These are phyloP conservation scores for Meyerozyma guilliermondii DNA, from an alignment of 1,139 yeast genomes.

Conservation along the genomic window DNA sequence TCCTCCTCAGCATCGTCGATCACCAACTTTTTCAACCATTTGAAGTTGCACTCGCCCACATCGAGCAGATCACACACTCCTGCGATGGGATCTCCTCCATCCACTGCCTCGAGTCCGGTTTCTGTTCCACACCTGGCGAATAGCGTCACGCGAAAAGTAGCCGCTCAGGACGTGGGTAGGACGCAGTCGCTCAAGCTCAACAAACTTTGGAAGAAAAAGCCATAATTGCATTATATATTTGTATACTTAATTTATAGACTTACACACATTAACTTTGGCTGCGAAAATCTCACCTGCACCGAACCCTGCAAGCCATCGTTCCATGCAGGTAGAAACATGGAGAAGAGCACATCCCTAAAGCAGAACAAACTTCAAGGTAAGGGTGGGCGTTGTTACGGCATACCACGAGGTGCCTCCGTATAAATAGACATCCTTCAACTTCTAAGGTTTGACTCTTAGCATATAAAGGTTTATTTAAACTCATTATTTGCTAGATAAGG, in stretches of 20 bases:
- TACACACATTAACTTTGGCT: not conserved
- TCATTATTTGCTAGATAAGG: too few species aligned
- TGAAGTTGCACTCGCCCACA: constrained; percentile 12
- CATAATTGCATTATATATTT: not conserved
- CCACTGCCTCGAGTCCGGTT: constrained; percentile 1
- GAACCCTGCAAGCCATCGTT: too few species aligned
- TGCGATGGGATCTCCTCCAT: not conserved
- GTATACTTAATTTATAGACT: constrained; percentile 1
- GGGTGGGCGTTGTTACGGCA: too few species aligned
- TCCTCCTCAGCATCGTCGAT: constrained; percentile 19
- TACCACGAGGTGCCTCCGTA: too few species aligned
- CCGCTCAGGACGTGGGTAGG: not conserved
- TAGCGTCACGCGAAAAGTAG: not conserved
- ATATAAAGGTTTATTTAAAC: too few species aligned
- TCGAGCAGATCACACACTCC: not conserved
- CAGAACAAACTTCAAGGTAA: too few species aligned
- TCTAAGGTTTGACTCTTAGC: too few species aligned
- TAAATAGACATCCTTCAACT: too few species aligned
- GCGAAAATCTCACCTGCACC: not conserved
- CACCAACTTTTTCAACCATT: constrained; percentile 25
- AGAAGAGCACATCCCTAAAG: too few species aligned
- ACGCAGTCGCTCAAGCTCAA: not conserved
- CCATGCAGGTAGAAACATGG: too few species aligned
- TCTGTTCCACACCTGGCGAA: not conserved
- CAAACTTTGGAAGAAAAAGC: constrained; percentile 1